Evolutionary conservation across 441 rosid genomes (phyloP).

Genomic region (Adansonia rubrostipa): DNA sequence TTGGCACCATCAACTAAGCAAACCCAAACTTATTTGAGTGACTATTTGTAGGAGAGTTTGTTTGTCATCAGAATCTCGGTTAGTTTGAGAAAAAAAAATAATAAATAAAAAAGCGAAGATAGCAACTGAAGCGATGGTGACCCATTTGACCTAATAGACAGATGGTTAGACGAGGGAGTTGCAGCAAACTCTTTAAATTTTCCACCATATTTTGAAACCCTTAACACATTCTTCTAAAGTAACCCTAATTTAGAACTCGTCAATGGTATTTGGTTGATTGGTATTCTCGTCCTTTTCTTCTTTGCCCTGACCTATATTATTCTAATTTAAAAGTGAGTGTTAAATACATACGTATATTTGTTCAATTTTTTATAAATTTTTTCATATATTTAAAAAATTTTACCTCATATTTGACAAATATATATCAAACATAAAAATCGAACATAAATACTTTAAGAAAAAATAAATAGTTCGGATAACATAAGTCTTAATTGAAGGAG

Average conservation of each 20-base stretch:
- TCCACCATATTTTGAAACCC: conserved; percentile 32
- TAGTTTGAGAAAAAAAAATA: conserved; percentile 11
- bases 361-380: no score
- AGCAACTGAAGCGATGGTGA: conserved; percentile 32
- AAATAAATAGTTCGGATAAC: no score
- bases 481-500: no score
- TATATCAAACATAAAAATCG: no score
- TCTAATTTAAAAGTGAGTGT: no score
- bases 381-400: no score
- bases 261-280: conserved; percentile 29
- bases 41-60: no score
- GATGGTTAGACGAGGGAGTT: conserved; percentile 57
- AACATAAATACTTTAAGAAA: no score
- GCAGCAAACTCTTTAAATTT: conserved; percentile 40
- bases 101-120: conserved; percentile 26
- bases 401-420: no score
- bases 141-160: conserved; percentile 43
- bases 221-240: conserved; percentile 19
- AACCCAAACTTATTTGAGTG: neutral
- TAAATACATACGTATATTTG: no score
- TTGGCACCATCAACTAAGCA: no score
- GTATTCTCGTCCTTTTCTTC: conserved; percentile 29
- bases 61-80: neutral
- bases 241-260: conserved; percentile 16
- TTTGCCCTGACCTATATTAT: conserved; percentile 11